Evolutionary conservation across 2,329 filamentous ascomycete genomes (phyloP), one percentile per base, ranked within the genome.

Genomic region (Xylaria sp.): DNA sequence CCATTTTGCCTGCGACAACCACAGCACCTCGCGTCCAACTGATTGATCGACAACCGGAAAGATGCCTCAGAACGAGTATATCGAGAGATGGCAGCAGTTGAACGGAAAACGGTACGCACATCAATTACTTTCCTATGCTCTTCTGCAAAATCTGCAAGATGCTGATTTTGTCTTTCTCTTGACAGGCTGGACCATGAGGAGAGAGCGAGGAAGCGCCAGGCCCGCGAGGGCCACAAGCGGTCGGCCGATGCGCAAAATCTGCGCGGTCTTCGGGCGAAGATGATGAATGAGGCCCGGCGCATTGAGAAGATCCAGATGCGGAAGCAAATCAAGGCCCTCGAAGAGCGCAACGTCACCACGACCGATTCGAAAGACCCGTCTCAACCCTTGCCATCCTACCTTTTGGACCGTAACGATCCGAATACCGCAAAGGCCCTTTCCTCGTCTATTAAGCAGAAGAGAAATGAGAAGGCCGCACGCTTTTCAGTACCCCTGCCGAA

Each of bases 291-390:
- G 84, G 91, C 92, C 81, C 86, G 94, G 30, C 90, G 92, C 79
- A 89, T 92, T 75, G 92, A 99, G 82, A 99, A 99, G 88, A 96
- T 96, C 74, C 91, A 96, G 83, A 92, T 96, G 89, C 89, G 89
- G 77, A 96, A 96, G 83, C 81, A 87, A 71, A 95, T 99, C 83
- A 91, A 90, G 78, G 89, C 91, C 50, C 91, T 96, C 80, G 94
- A 99, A 78, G 91, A 97, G 81, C 88, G 91, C 78, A 95, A 97
- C 73, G 87, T 97, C 80, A 96, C 97, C 79, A 90, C 89, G 7
- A 80, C 84, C 37, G 87, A 88, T 66, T 84, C 88, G 69, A 89
- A 94, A 76, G 90, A 92, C 62, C 86, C 86, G 30, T 85, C 83
- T 67, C 91, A 90, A 54, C 91, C 94, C 59, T 81, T 97, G 69